phyloP scores from a whole-genome alignment of 2,329 filamentous ascomycete genomes.

The Trichocomaceae sp. region DNA sequence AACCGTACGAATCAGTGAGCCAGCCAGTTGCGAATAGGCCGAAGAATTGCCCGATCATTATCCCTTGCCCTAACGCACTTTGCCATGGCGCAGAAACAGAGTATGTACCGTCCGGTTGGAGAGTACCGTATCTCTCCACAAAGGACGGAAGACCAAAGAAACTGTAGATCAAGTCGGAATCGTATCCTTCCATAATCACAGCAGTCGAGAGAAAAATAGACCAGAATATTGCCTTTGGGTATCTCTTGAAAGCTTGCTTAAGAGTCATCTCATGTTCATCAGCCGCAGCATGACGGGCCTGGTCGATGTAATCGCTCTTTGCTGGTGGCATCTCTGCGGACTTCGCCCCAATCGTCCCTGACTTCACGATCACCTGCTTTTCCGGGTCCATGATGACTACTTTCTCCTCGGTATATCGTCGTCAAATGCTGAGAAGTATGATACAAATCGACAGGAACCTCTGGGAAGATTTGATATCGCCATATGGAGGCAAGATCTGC shows the following conservation, averaged over 20 bases:
- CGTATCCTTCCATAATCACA: constrained; percentile 87
- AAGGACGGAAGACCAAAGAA: constrained; percentile 53
- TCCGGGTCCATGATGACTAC: neutral
- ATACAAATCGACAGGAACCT: neutral
- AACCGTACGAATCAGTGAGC: constrained; percentile 5
- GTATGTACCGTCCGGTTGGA: constrained; percentile 25
- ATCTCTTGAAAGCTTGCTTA: constrained; percentile 67
- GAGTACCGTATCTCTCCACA: constrained; percentile 34
- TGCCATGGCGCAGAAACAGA: constrained; percentile 20
- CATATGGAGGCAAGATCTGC: constrained; percentile 1
- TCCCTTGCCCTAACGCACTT: neutral
- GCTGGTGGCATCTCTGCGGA: too few relatives aligned
- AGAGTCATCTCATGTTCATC: constrained; percentile 61
- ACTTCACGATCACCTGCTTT: neutral
- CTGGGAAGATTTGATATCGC: neutral
- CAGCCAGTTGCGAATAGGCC: neutral
- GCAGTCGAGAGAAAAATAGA: constrained; percentile 79
- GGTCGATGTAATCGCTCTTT: too few relatives aligned
- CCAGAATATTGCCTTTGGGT: constrained; percentile 81
- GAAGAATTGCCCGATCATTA: constrained; percentile 2
- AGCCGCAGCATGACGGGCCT: constrained; percentile 25
- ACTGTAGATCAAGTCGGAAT: constrained; percentile 72
- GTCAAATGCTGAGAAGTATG: too few relatives aligned
- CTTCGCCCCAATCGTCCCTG: too few relatives aligned
- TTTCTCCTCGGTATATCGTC: neutral